These are phyloP conservation scores for Sporisorium scitamineum DNA, from an alignment of 1,284 basidiomycete species.

Conservation along the genomic window DNA sequence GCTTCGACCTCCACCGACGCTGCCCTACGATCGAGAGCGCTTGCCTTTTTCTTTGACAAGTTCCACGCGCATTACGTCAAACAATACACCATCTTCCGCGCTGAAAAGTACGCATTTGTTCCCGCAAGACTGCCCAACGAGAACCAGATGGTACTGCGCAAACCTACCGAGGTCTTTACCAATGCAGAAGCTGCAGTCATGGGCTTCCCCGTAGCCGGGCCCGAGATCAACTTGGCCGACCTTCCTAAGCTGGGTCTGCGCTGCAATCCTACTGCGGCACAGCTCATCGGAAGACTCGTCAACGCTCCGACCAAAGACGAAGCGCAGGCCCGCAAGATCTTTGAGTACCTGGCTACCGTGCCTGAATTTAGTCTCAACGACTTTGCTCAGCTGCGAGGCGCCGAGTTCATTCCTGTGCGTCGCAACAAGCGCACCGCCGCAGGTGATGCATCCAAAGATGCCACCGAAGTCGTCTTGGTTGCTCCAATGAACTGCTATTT, in stretches of 20 bases:
- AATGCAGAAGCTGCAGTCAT: conserved; percentile 79
- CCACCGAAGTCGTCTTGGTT: conserved; percentile 35
- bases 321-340: conserved; percentile 77
- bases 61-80: conserved; percentile 54
- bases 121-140: conserved; percentile 73
- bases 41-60: conserved; percentile 64
- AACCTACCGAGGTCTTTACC: conserved; percentile 82
- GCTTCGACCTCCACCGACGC: conserved; percentile 43
- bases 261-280: conserved; percentile 78
- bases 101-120: conserved; percentile 76
- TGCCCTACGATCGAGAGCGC: conserved; percentile 46
- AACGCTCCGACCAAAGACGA: conserved; percentile 76
- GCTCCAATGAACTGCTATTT: conserved; percentile 75
- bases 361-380: conserved; percentile 53
- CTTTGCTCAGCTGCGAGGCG: conserved; percentile 38
- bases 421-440: conserved; percentile 15
- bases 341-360: conserved; percentile 79
- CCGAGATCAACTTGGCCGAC: conserved; percentile 72
- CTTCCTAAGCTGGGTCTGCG: conserved; percentile 79
- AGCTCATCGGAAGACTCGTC: conserved; percentile 77
- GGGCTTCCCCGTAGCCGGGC: conserved; percentile 79
- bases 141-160: conserved; percentile 74
- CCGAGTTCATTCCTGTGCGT: conserved; percentile 60
- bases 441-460: conserved; percentile 6
- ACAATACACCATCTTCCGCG: conserved; percentile 49